Evolutionary conservation across 2,329 filamentous ascomycete genomes (phyloP), one percentile per base, ranked within the genome.

Genomic region (Monilinia laxa): DNA sequence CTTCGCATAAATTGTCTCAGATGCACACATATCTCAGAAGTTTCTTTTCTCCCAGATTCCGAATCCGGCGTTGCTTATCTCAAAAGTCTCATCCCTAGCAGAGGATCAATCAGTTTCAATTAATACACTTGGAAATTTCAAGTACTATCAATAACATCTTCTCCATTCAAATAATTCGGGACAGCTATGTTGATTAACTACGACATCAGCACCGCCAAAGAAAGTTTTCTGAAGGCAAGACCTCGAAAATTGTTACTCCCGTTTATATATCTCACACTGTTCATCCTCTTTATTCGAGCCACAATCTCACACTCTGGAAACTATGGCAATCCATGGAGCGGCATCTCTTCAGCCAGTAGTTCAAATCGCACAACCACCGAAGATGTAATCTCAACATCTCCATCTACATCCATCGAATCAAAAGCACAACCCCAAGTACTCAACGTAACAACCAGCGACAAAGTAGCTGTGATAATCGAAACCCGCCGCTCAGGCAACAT

Each of bases 401-500:
- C 28, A 16, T 63, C 28, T 6, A 25, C 7, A n/a, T 23, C 18
- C 4, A 2, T 62, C 52, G 10, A 42, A n/a, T 31, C 25, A 28
- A 59, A 52, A 38, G n/a, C 53, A 20, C 60, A 67, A 35, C 51
- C 63, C 18, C 42, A 53, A 20, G 69, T 68, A 0, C 71, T 70
- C 12, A 73, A 74, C 23, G 65, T 72, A 31, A 71, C 66, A 42
- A 72, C 68, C 18, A 73, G 72, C 55, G 68, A 67, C 60, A 75
- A 74, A 56, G 77, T 75, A n/a, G 78, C 78, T 0, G 75, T 78
- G 3, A 79, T 80, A 23, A 73, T 79, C 58, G 78, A 80, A 62
- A 77, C 77, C n/a, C 73, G 77, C 49, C 70, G 72, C 11, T 71
- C 76, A 2, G 68, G 72, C 10, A 73, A 71, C 23, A 73, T 80